phyloP scores from a whole-genome alignment of 306 rosid species.

The Ormosia semicastrata region DNA sequence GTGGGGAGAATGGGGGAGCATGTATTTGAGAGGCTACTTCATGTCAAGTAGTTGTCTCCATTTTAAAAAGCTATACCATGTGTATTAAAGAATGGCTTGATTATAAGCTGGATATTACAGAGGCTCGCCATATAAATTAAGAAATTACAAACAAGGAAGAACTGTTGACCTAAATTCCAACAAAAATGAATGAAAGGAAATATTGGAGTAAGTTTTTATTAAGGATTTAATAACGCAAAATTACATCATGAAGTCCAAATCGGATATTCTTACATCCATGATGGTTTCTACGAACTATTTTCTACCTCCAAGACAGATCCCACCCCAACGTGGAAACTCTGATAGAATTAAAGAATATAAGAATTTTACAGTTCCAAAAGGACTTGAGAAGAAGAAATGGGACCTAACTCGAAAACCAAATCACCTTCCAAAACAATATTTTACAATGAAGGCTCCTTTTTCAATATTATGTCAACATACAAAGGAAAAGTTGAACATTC shows the following conservation, averaged over 20 bases:
- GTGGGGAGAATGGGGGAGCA: background rate
- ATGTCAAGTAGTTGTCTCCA: background rate
- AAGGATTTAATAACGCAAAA: slow-evolving; percentile 9
- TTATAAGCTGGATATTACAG: background rate
- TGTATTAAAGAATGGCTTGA: background rate
- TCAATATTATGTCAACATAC: slow-evolving; percentile 29
- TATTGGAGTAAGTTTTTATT: background rate
- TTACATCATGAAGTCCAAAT: slow-evolving; percentile 4
- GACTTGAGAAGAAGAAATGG: background rate
- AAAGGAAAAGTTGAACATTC: slow-evolving; percentile 30
- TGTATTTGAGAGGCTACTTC: background rate
- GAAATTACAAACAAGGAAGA: background rate
- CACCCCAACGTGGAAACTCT: background rate
- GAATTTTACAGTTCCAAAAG: slow-evolving; percentile 22
- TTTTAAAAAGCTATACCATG: background rate
- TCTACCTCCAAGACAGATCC: background rate
- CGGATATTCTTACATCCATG: background rate
- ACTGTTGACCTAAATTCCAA: background rate
- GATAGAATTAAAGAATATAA: background rate
- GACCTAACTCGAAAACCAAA: background rate
- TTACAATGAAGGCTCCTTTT: slow-evolving; percentile 33
- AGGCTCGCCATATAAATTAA: background rate
- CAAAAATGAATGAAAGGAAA: background rate
- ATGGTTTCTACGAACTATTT: background rate
- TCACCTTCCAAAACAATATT: slow-evolving; percentile 36